Percentiles rank a stretch among this genome's conserved stretches.
Evolutionary conservation across 2,329 filamentous ascomycete genomes (phyloP).

Genomic region (Calycina herbarum): DNA sequence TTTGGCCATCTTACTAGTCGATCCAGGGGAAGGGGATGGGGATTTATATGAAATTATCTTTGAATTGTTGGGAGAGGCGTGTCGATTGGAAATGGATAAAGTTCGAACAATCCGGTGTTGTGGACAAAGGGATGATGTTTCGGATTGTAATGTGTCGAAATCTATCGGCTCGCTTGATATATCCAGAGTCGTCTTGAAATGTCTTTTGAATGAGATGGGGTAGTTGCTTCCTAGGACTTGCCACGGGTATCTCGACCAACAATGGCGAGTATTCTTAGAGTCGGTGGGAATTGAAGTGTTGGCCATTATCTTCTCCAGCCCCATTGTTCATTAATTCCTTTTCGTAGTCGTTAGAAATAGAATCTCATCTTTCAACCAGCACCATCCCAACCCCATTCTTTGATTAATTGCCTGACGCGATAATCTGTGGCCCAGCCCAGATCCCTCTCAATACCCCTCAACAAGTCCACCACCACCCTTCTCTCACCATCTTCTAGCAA

Average conservation of each 20-base stretch:
- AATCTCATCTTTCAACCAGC: constrained; percentile 16
- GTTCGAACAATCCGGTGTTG: neutral
- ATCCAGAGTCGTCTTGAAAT: constrained; percentile 2
- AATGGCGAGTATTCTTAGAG: neutral
- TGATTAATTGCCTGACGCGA: constrained; percentile 53
- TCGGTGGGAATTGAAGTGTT: neutral
- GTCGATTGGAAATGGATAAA: neutral
- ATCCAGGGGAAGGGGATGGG: neutral
- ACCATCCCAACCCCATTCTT: constrained; percentile 42
- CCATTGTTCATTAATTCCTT: neutral
- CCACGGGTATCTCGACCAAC: neutral
- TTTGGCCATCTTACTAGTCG: neutral
- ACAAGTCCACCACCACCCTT: constrained; percentile 52
- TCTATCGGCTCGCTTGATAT: neutral
- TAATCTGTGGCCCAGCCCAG: constrained; percentile 65
- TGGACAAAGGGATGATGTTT: neutral
- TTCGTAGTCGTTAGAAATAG: neutral
- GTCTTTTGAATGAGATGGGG: neutral
- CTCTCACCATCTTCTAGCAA: constrained; percentile 55
- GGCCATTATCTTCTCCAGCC: neutral
- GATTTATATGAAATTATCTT: neutral
- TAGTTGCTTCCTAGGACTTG: neutral
- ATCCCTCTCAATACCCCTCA: constrained; percentile 61
- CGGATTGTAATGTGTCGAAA: neutral
- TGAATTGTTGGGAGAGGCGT: neutral